A percentile compares a stretch with the other conserved stretches of the same genome.
These are phyloP conservation scores for Cucurbita moschata DNA, from an alignment of 306 rosid species.

Conservation along the genomic window DNA sequence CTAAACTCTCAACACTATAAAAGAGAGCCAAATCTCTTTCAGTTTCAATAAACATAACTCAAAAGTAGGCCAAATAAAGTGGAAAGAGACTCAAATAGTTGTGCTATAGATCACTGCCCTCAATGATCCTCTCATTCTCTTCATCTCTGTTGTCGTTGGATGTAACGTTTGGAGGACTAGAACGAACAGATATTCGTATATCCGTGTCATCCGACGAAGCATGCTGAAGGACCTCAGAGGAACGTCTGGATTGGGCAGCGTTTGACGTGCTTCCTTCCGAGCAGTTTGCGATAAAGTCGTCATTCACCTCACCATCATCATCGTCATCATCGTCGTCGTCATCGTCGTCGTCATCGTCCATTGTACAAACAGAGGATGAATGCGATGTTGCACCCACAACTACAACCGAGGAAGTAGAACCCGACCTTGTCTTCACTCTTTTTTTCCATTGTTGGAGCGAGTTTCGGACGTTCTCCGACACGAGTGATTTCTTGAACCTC, in stretches of 20 bases:
- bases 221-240: not conserved
- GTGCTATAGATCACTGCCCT: not conserved
- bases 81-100: not conserved
- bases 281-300: constrained; percentile 1
- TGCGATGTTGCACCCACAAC: constrained; percentile 16
- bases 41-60: not conserved
- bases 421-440: constrained; percentile 45
- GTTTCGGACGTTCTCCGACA: constrained; percentile 52
- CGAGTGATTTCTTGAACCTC: constrained; percentile 49
- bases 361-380: constrained; percentile 17
- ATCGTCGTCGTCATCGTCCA: constrained; percentile 3
- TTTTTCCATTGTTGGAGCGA: constrained; percentile 65
- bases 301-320: constrained; percentile 6
- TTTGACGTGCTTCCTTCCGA: constrained; percentile 39
- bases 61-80: not conserved
- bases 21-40: not conserved
- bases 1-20: not conserved
- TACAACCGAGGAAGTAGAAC: constrained; percentile 16
- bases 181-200: not conserved
- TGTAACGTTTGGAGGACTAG: not conserved
- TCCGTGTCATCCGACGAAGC: not conserved
- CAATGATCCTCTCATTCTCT: not conserved
- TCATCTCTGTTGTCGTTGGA: not conserved
- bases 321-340: constrained; percentile 3
- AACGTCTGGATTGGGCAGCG: constrained; percentile 3